These are phyloP conservation scores for Aspergillus fructus DNA, from an alignment of 2,329 filamentous ascomycete species.

Conservation along the genomic window DNA sequence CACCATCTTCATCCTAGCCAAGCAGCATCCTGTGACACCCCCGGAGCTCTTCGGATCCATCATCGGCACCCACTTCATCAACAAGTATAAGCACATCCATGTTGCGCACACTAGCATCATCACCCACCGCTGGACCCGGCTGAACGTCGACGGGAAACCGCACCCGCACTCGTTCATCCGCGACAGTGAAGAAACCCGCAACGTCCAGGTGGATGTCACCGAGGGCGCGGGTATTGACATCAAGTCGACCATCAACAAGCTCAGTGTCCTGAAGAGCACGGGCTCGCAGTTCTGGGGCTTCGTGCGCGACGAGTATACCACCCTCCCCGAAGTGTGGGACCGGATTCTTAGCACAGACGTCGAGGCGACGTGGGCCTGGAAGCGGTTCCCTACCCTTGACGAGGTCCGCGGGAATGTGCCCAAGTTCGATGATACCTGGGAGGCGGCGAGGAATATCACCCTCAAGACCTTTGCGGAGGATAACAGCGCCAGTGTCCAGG, in stretches of 20 bases:
- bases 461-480: slow-evolving; percentile 88
- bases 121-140: slow-evolving; percentile 88
- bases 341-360: slow-evolving; percentile 94
- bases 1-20: slow-evolving; percentile 91
- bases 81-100: slow-evolving; percentile 84
- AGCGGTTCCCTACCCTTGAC: slow-evolving; percentile 62
- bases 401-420: slow-evolving; percentile 65
- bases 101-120: slow-evolving; percentile 77
- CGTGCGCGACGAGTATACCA: slow-evolving; percentile 89
- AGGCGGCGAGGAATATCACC: slow-evolving; percentile 77
- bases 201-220: slow-evolving; percentile 70
- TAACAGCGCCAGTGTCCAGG: slow-evolving; percentile 88
- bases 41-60: slow-evolving; percentile 88
- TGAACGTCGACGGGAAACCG: slow-evolving; percentile 80
- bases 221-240: slow-evolving; percentile 71
- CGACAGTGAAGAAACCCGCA: slow-evolving; percentile 83
- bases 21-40: slow-evolving; percentile 86
- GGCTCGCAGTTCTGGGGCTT: slow-evolving; percentile 96
- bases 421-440: slow-evolving; percentile 77
- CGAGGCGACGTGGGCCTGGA: slow-evolving; percentile 84
- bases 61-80: slow-evolving; percentile 83
- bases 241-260: slow-evolving; percentile 72
- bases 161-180: slow-evolving; percentile 95
- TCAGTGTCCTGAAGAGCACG: slow-evolving; percentile 93
- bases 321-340: slow-evolving; percentile 86